phyloP scores from a whole-genome alignment of 2,329 filamentous ascomycete species.

The Calonectria hawksworthii region DNA sequence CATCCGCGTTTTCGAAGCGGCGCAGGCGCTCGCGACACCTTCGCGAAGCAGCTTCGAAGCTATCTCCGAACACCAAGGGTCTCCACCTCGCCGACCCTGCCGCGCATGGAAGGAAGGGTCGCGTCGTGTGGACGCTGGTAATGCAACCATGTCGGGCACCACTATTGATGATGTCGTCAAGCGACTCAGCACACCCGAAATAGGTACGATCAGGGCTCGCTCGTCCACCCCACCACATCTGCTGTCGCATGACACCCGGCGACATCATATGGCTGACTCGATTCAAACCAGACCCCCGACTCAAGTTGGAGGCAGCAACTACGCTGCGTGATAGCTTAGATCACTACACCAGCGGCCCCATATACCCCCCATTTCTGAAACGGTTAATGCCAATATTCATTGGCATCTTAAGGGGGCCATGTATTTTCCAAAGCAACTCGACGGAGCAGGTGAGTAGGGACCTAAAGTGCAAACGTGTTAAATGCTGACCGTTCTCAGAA shows the following conservation, averaged over 20 bases:
- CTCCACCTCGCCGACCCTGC: constrained; percentile 39
- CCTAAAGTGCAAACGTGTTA: not conserved
- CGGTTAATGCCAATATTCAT: constrained; percentile 93
- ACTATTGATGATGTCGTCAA: constrained; percentile 75
- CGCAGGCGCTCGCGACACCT: constrained; percentile 37
- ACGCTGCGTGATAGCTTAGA: constrained; percentile 94
- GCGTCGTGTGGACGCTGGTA: constrained; percentile 57
- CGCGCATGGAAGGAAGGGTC: constrained; percentile 53
- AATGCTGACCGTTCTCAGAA: constrained; percentile 65
- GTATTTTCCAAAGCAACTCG: constrained; percentile 92
- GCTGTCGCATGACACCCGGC: constrained; percentile 37
- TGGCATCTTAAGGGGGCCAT: constrained; percentile 85
- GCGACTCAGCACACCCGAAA: constrained; percentile 69
- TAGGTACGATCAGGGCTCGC: constrained; percentile 58
- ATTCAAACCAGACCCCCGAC: constrained; percentile 76
- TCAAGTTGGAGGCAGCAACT: constrained; percentile 85
- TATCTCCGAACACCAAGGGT: constrained; percentile 34
- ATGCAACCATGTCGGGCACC: constrained; percentile 71
- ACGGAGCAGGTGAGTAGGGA: constrained; percentile 80
- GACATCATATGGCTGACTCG: constrained; percentile 19
- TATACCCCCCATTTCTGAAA: constrained; percentile 86
- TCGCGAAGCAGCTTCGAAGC: constrained; percentile 40
- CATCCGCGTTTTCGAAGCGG: constrained; percentile 18
- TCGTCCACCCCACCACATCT: constrained; percentile 22
- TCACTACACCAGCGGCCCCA: constrained; percentile 82